phyloP scores from a whole-genome alignment of 805 yeast genomes.

The Zygosaccharomyces pseudorouxii region DNA sequence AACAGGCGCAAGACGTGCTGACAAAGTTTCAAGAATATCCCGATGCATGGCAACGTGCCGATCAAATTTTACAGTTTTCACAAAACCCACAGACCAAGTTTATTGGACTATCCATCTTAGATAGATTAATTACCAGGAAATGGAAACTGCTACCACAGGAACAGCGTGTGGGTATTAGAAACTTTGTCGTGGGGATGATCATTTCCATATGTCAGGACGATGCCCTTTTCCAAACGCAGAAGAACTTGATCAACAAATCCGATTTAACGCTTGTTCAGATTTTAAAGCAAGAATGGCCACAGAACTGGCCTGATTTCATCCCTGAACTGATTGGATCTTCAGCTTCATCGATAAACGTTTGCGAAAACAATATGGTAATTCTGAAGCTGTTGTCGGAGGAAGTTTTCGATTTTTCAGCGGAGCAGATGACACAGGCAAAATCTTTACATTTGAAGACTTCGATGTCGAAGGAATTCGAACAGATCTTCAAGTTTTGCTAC shows the following conservation, averaged over 20 bases:
- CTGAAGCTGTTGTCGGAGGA: slow-evolving; percentile 88
- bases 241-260: slow-evolving; percentile 84
- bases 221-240: slow-evolving; percentile 59
- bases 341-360: slow-evolving; percentile 81
- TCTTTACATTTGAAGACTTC: slow-evolving; percentile 75
- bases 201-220: slow-evolving; percentile 86
- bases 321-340: slow-evolving; percentile 88
- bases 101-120: slow-evolving; percentile 85
- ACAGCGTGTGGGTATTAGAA: slow-evolving; percentile 88
- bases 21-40: slow-evolving; percentile 88
- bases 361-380: slow-evolving; percentile 96
- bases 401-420: slow-evolving; percentile 92
- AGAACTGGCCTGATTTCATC: slow-evolving; percentile 94
- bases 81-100: slow-evolving; percentile 83
- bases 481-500: slow-evolving; percentile 86
- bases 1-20: slow-evolving; percentile 64
- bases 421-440: slow-evolving; percentile 95
- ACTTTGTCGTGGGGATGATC: slow-evolving; percentile 90
- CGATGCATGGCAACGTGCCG: slow-evolving; percentile 94
- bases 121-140: slow-evolving; percentile 81
- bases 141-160: slow-evolving; percentile 91
- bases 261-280: slow-evolving; percentile 92
- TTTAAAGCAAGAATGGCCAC: slow-evolving; percentile 98
- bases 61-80: slow-evolving; percentile 75
- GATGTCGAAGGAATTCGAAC: slow-evolving; percentile 86